Evolutionary conservation across 202 grass and related monocot genomes (phyloP).

Genomic region (Zizania palustris): DNA sequence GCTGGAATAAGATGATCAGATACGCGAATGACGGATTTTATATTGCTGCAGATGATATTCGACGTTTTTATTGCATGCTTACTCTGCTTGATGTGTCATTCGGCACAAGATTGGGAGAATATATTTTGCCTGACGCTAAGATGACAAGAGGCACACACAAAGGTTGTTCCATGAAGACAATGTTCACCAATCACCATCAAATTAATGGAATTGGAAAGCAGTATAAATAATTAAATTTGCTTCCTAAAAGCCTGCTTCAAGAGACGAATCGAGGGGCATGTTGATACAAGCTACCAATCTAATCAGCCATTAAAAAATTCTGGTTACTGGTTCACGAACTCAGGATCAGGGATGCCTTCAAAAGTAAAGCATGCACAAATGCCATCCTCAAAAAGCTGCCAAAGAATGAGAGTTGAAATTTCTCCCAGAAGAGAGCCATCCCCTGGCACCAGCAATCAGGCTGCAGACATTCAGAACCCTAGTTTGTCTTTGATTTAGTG

Average conservation of each 20-base stretch:
- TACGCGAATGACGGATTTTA: background rate
- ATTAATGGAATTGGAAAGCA: background rate
- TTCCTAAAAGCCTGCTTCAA: background rate
- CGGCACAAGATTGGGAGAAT: background rate
- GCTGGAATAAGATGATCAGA: slow-evolving; percentile 16
- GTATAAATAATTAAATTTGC: background rate
- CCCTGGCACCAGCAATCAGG: background rate
- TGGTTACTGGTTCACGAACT: background rate
- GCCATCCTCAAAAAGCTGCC: background rate
- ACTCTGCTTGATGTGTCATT: background rate
- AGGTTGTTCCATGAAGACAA: background rate
- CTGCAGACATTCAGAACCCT: slow-evolving; percentile 10
- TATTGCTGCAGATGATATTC: background rate
- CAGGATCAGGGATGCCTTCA: background rate
- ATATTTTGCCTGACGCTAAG: background rate
- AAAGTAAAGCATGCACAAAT: background rate
- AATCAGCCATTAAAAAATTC: background rate
- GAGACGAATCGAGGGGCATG: background rate
- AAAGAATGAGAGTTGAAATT: background rate
- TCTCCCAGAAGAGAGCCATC: no score
- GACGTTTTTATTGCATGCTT: background rate
- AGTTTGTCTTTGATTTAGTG: slow-evolving; percentile 50
- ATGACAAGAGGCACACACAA: background rate
- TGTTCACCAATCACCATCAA: background rate
- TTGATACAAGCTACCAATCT: slow-evolving; percentile 15